These are phyloP conservation scores for Phytomonas sp. DNA, from an alignment of 208 protist genomes.

Conservation along the genomic window DNA sequence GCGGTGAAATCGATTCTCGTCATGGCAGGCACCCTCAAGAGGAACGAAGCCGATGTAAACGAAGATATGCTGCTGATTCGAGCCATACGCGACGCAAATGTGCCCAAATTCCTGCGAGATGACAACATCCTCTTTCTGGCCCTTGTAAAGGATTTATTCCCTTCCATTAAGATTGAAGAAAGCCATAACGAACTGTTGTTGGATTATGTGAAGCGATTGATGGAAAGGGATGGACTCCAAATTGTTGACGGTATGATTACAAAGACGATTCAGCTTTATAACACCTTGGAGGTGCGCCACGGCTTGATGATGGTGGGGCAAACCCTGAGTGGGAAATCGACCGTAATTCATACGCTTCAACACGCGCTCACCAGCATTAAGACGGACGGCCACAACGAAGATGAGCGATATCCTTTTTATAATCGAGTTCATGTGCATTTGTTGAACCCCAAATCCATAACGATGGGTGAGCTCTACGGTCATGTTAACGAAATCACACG, in stretches of 20 bases:
- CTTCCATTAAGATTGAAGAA: constrained; percentile 78
- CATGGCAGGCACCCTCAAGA: constrained; percentile 90
- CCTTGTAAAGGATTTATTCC: constrained; percentile 92
- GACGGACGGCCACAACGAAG: constrained; percentile 50
- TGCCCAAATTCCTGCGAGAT: constrained; percentile 93
- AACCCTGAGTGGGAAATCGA: constrained; percentile 92
- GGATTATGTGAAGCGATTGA: constrained; percentile 57
- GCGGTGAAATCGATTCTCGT: constrained; percentile 95
- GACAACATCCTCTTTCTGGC: constrained; percentile 93
- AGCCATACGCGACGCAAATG: constrained; percentile 91
- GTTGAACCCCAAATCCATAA: constrained; percentile 95
- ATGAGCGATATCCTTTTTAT: constrained; percentile 39
- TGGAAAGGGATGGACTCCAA: constrained; percentile 66
- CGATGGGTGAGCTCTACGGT: constrained; percentile 96
- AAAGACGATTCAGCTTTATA: constrained; percentile 92
- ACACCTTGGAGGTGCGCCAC: constrained; percentile 89
- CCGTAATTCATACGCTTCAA: constrained; percentile 71
- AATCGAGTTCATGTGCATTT: constrained; percentile 74
- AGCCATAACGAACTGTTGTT: constrained; percentile 73
- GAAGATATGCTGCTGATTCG: constrained; percentile 94
- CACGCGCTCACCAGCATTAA: constrained; percentile 73
- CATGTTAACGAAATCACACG: constrained; percentile 94
- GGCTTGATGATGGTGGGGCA: constrained; percentile 95
- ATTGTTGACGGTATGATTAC: constrained; percentile 77
- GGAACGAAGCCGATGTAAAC: constrained; percentile 76